These are phyloP conservation scores for Eucalyptus grandis DNA, from an alignment of 345 rosid genomes.

Conservation along the genomic window DNA sequence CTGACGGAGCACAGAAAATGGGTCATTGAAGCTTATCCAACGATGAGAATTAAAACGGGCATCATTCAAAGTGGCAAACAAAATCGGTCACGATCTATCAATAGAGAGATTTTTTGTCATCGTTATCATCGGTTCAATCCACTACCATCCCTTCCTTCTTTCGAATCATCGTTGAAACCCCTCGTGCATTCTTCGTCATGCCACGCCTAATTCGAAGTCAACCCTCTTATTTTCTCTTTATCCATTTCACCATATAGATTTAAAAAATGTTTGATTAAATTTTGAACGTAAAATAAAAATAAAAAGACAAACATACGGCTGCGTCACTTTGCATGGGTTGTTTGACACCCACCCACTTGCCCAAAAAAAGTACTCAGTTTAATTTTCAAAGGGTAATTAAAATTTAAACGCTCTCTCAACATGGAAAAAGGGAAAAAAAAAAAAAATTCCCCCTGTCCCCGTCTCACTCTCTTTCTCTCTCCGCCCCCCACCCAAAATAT, in stretches of 20 bases:
- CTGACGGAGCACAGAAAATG: not conserved
- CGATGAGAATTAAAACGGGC: not conserved
- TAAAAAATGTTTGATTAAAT: no score
- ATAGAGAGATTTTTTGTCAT: not conserved
- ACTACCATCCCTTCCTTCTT: not conserved
- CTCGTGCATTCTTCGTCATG: not conserved
- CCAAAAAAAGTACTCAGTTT: not conserved
- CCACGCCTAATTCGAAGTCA: not conserved
- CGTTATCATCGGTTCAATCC: not conserved
- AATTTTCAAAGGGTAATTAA: not conserved
- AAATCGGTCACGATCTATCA: not conserved
- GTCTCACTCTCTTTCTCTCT: no score
- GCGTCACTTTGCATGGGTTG: not conserved
- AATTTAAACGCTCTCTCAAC: not conserved
- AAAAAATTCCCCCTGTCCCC: not conserved
- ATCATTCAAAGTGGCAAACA: not conserved
- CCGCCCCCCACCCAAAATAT: no score
- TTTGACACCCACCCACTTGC: not conserved
- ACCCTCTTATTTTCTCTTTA: not conserved
- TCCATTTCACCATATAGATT: not conserved
- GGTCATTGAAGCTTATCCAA: not conserved
- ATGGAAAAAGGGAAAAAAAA: rapidly evolving
- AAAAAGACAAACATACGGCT: not conserved
- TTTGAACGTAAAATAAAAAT: not conserved
- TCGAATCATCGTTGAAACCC: not conserved